phyloP scores from a whole-genome alignment of 768 basidiomycete genomes.

The Boletus coccyginus region DNA sequence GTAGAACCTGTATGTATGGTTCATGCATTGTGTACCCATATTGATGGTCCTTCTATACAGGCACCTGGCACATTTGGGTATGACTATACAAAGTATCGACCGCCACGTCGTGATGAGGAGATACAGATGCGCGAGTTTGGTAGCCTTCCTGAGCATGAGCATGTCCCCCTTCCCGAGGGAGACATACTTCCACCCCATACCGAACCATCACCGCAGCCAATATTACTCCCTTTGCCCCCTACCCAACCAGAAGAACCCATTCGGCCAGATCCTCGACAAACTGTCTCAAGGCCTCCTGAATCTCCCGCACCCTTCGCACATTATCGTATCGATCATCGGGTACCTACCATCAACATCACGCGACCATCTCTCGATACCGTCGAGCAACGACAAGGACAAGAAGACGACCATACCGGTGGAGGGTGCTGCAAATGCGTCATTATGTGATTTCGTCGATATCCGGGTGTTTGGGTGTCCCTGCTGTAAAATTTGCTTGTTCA shows the following conservation, averaged over 20 bases:
- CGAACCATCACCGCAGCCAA: constrained; percentile 7
- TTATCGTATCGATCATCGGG: constrained; percentile 36
- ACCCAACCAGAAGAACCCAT: constrained; percentile 30
- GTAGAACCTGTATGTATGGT: constrained; percentile 56
- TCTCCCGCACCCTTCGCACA: constrained; percentile 65
- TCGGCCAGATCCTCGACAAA: constrained; percentile 19
- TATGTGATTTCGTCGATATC: constrained; percentile 55
- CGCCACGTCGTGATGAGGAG: constrained; percentile 40
- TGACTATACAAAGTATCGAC: constrained; percentile 68
- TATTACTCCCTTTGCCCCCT: constrained; percentile 26
- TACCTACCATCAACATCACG: constrained; percentile 35
- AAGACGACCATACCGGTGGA: constrained; percentile 46
- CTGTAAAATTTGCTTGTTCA: constrained; percentile 26
- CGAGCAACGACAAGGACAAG: constrained; percentile 28
- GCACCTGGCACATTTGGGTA: constrained; percentile 84
- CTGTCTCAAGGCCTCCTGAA: constrained; percentile 33
- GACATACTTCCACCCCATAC: not conserved
- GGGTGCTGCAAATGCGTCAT: constrained; percentile 81
- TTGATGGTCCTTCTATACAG: constrained; percentile 34
- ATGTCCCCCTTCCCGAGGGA: constrained; percentile 17
- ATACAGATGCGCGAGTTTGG: constrained; percentile 73
- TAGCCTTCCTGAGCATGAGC: constrained; percentile 29
- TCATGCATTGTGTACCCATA: not conserved
- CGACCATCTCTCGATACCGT: constrained; percentile 27
- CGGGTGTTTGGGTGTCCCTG: constrained; percentile 21